These are phyloP conservation scores for Hericium erinaceus DNA, from an alignment of 768 basidiomycete species.

Conservation along the genomic window DNA sequence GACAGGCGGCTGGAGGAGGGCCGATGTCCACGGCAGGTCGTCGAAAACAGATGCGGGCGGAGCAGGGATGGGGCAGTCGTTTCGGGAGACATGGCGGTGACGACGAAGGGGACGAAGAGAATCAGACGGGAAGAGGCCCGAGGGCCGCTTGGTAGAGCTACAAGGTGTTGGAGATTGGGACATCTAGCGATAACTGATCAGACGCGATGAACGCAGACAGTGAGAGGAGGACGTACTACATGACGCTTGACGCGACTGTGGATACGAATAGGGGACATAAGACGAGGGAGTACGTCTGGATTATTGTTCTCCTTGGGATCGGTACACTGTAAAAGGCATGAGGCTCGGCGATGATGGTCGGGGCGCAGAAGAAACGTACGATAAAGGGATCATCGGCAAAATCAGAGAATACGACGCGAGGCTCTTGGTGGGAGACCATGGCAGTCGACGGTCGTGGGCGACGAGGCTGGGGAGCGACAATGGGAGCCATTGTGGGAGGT, in stretches of 20 bases:
- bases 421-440: conserved; percentile 5
- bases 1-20: conserved; percentile 8
- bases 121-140: neutral
- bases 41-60: conserved; percentile 10
- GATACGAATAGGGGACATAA: conserved; percentile 13
- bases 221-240: conserved; percentile 2
- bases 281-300: conserved; percentile 7
- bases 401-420: conserved; percentile 3
- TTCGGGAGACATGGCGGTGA: conserved; percentile 10
- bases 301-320: conserved; percentile 8
- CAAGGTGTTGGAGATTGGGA: conserved; percentile 15
- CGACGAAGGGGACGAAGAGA: conserved; percentile 14
- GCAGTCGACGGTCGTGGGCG: conserved; percentile 7
- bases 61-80: conserved; percentile 1
- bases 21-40: conserved; percentile 15
- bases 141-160: conserved; percentile 12
- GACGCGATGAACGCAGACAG: neutral
- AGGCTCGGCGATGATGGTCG: neutral
- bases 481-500: conserved; percentile 10
- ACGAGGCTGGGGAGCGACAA: conserved; percentile 14
- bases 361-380: conserved; percentile 2
- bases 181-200: neutral
- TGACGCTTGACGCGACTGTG: conserved; percentile 9
- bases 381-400: conserved; percentile 15
- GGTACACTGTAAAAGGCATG: neutral